phyloP scores from a whole-genome alignment of 257 asterid species.

The Oldenlandia corymbosa region DNA sequence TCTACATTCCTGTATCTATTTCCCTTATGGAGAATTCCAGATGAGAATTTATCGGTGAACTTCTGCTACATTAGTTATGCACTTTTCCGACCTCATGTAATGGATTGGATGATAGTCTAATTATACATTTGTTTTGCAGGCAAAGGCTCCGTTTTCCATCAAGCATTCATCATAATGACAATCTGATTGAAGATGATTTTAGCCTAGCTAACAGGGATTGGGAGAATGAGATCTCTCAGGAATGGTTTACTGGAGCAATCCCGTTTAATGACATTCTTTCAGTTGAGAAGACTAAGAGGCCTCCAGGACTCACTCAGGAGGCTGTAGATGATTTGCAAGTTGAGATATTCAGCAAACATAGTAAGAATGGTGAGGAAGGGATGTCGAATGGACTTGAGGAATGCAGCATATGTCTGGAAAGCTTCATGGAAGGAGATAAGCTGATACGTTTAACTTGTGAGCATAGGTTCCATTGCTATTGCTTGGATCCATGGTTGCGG shows the following conservation, averaged over 20 bases:
- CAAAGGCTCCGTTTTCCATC: slow-evolving; percentile 29
- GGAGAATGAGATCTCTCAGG: slow-evolving; percentile 53
- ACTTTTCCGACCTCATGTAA: background rate
- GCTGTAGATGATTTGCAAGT: slow-evolving; percentile 41
- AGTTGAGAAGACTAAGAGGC: slow-evolving; percentile 38
- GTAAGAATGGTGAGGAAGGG: slow-evolving; percentile 27
- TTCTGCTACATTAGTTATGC: background rate
- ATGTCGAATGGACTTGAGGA: slow-evolving; percentile 25
- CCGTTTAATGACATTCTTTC: slow-evolving; percentile 23
- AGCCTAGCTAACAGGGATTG: slow-evolving; percentile 54
- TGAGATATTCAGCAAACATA: slow-evolving; percentile 32
- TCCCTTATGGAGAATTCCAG: background rate
- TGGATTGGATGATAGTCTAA: background rate
- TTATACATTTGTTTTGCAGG: slow-evolving; percentile 7
- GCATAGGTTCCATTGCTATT: slow-evolving; percentile 64
- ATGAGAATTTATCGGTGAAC: background rate
- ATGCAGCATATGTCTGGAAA: slow-evolving; percentile 71
- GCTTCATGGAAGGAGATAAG: slow-evolving; percentile 60
- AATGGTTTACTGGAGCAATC: slow-evolving; percentile 31
- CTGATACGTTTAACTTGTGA: slow-evolving; percentile 57
- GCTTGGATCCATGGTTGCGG: slow-evolving; percentile 76
- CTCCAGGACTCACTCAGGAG: slow-evolving; percentile 67
- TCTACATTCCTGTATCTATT: background rate
- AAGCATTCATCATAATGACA: slow-evolving; percentile 27
- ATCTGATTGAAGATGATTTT: slow-evolving; percentile 37